phyloP scores from a whole-genome alignment of 2,329 filamentous ascomycete genomes.

The Onygenales sp. region DNA sequence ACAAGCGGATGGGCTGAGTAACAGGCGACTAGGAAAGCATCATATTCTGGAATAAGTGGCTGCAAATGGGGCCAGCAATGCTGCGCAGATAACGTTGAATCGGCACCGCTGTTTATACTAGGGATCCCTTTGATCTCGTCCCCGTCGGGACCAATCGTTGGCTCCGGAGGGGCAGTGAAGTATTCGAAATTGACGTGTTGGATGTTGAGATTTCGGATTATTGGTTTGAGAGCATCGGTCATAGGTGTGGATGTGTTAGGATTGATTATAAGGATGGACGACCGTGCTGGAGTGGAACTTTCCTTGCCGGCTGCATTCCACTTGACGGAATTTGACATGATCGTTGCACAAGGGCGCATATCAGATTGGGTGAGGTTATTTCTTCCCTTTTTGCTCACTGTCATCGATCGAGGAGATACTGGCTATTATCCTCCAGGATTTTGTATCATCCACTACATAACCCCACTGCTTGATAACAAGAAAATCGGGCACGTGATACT shows the following conservation, averaged over 20 bases:
- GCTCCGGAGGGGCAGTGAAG: slow-evolving; percentile 27
- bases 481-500: too few species aligned
- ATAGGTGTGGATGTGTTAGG: slow-evolving; percentile 37
- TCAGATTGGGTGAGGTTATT: too few species aligned
- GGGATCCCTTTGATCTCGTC: slow-evolving; percentile 43
- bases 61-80: slow-evolving; percentile 51
- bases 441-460: too few species aligned
- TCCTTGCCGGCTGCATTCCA: background rate
- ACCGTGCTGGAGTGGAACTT: background rate
- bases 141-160: slow-evolving; percentile 22
- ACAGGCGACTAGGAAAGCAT: slow-evolving; percentile 76
- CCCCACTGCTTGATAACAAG: too few species aligned
- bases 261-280: slow-evolving; percentile 34
- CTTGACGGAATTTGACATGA: background rate
- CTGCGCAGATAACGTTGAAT: slow-evolving; percentile 54
- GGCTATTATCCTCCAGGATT: too few species aligned
- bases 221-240: slow-evolving; percentile 33
- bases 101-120: slow-evolving; percentile 68
- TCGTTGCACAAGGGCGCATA: too few species aligned
- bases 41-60: slow-evolving; percentile 36
- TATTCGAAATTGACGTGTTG: slow-evolving; percentile 29
- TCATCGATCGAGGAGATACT: too few species aligned
- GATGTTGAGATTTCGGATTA: slow-evolving; percentile 27
- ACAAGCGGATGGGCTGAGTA: slow-evolving; percentile 80
- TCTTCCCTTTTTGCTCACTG: too few species aligned